These are phyloP conservation scores for Trichoderma guizhouense DNA, from an alignment of 2,329 filamentous ascomycete species.

Conservation along the genomic window DNA sequence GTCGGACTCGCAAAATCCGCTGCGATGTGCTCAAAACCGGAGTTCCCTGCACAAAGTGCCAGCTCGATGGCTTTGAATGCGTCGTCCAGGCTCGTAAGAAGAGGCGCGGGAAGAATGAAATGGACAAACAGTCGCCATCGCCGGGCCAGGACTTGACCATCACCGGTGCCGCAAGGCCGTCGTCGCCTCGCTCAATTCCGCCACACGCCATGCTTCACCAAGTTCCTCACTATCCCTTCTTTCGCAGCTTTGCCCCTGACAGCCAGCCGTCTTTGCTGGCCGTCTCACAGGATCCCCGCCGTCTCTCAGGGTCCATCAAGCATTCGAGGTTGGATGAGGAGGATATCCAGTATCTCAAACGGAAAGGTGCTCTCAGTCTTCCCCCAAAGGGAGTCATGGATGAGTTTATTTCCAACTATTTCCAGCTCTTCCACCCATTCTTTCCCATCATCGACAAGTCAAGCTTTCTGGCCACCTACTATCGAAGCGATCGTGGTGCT, in stretches of 20 bases:
- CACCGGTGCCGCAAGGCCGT: background rate
- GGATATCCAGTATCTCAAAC: constrained; percentile 21
- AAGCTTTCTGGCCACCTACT: constrained; percentile 18
- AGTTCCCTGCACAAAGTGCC: constrained; percentile 30
- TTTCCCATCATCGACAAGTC: constrained; percentile 23
- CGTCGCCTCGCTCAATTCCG: background rate
- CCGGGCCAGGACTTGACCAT: background rate
- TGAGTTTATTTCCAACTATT: constrained; percentile 21
- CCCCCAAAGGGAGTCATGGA: constrained; percentile 20
- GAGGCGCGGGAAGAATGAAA: constrained; percentile 13
- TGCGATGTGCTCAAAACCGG: constrained; percentile 27
- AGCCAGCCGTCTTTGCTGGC: constrained; percentile 1
- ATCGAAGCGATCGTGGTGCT: background rate
- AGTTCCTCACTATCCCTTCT: constrained; percentile 19
- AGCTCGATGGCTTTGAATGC: constrained; percentile 22
- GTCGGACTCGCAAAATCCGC: constrained; percentile 26
- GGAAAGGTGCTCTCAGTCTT: constrained; percentile 20
- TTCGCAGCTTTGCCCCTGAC: constrained; percentile 15
- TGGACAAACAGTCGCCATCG: background rate
- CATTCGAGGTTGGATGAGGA: constrained; percentile 10
- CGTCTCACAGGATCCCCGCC: background rate
- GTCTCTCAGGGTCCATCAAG: background rate
- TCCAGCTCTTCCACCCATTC: constrained; percentile 23
- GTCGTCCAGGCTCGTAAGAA: constrained; percentile 22
- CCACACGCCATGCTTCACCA: constrained; percentile 13